Evolutionary conservation across 2,329 filamentous ascomycete genomes (phyloP), one percentile per base, ranked within the genome.

Genomic region (Capronia epimyces): DNA sequence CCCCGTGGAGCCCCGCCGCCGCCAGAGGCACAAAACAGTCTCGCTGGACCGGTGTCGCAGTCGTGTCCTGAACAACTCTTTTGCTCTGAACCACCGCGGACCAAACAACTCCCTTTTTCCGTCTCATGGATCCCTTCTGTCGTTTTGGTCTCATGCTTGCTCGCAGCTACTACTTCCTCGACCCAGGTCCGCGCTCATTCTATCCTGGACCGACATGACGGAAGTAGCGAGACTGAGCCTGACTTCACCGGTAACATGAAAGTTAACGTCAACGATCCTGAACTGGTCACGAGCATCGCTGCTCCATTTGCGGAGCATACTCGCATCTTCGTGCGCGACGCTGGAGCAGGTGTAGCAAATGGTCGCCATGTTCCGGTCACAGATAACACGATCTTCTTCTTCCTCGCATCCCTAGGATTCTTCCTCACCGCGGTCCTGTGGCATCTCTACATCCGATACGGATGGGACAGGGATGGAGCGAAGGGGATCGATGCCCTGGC

Each of bases 371-470:
- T 34, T 10, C 12, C 32, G 1, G 37, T 46, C 36, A 39, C 46
- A 9, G 39, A 50, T 18, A 36, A 31, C 22, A 43, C 37, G 9
- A 2, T 50, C 6, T 22, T 36, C 20, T 46, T 50, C 43, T 54
- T 54, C n/a, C 43, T 50, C 9, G 36, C 20, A 1, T 46, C 46
- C 9, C 24, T 46, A 6, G 51, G 46, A 7, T 49, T 53, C 43
- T 53, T 53, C 31, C 41, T 49, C 21, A 16, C 41, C 32, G 40
- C 51, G 1, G 24, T 53, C 12, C 27, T 53, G 24, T 46, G 46
- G 46, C 34, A 53, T 13, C 22, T 50, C 8, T 53, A 53, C 25
- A n/a, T 50, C 27, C 51, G 37, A 22, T 18, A 29, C 39, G 51
- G 46, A 24, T 43, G 42, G 46, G 37, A 21, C 13, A 25, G 46